These are phyloP conservation scores for Vigna unguiculata DNA, from an alignment of 306 rosid genomes.

Conservation along the genomic window DNA sequence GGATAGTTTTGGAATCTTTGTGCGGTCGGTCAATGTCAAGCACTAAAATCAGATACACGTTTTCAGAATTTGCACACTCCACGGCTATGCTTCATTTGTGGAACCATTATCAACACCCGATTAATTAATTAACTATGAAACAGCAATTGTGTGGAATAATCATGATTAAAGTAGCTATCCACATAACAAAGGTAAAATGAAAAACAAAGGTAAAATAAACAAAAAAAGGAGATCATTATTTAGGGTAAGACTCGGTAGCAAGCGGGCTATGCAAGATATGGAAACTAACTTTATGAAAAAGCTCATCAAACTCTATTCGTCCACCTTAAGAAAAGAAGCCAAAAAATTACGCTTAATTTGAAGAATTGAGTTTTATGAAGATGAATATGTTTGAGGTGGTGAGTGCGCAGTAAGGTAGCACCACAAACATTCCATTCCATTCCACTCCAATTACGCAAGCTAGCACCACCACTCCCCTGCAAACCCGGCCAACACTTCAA, in stretches of 20 bases:
- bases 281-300: not conserved
- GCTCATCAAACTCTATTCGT: not conserved
- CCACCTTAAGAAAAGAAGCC: not conserved
- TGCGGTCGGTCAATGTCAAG: not conserved
- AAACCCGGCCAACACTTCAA: constrained; percentile 16
- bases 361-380: not conserved
- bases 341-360: not conserved
- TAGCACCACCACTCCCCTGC: constrained; percentile 8
- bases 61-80: constrained; percentile 14
- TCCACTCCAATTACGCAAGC: constrained; percentile 20
- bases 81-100: constrained; percentile 16
- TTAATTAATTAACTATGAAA: not conserved
- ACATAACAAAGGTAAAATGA: not conserved
- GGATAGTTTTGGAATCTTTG: constrained; percentile 7
- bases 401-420: too few species aligned
- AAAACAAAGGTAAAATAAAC: not conserved
- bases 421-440: not conserved
- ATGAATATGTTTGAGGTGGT: too few species aligned
- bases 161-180: not conserved
- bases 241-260: not conserved
- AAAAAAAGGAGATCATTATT: not conserved
- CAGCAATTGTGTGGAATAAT: not conserved
- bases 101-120: not conserved
- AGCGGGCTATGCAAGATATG: not conserved
- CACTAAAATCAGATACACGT: not conserved